phyloP scores from a whole-genome alignment of 2,329 filamentous ascomycete genomes.

The Pezicula radicicola region DNA sequence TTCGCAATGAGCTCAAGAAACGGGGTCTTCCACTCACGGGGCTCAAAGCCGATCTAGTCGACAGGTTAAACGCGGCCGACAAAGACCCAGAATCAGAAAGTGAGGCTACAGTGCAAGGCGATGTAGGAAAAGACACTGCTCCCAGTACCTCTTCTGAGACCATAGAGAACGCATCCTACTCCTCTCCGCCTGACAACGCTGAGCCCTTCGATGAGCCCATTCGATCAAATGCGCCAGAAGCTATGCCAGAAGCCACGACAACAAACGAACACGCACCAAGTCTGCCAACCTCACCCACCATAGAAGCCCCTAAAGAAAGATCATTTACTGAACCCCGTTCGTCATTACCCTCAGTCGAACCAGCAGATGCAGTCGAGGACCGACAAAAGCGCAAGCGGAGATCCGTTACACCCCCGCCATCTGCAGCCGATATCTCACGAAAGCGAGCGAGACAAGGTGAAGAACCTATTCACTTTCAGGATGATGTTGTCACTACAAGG shows the following conservation, averaged over 20 bases:
- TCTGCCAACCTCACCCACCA: slow-evolving; percentile 7
- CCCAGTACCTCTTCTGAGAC: slow-evolving; percentile 21
- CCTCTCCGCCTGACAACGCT: slow-evolving; percentile 3
- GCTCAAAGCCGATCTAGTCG: slow-evolving; percentile 69
- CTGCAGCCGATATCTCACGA: slow-evolving; percentile 46
- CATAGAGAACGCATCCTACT: slow-evolving; percentile 12
- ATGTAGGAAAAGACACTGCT: slow-evolving; percentile 16
- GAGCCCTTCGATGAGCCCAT: slow-evolving; percentile 7
- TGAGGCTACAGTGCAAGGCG: slow-evolving; percentile 24
- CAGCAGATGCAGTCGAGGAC: slow-evolving; percentile 42
- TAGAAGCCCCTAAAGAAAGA: slow-evolving; percentile 14
- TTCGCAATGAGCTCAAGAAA: slow-evolving; percentile 71
- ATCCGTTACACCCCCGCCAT: slow-evolving; percentile 58
- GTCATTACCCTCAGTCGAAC: slow-evolving; percentile 22
- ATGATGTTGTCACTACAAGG: slow-evolving; percentile 9
- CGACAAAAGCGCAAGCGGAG: slow-evolving; percentile 65
- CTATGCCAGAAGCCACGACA: neutral
- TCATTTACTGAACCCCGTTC: slow-evolving; percentile 10
- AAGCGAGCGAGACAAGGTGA: slow-evolving; percentile 52
- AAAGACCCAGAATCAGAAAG: slow-evolving; percentile 30
- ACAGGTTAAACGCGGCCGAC: slow-evolving; percentile 52
- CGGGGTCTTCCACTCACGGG: slow-evolving; percentile 68
- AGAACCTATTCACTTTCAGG: slow-evolving; percentile 7
- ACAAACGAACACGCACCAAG: neutral
- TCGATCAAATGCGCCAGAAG: neutral